Evolutionary conservation across 169 alveolate genomes (phyloP).

Genomic region (Eimeria praecox): DNA sequence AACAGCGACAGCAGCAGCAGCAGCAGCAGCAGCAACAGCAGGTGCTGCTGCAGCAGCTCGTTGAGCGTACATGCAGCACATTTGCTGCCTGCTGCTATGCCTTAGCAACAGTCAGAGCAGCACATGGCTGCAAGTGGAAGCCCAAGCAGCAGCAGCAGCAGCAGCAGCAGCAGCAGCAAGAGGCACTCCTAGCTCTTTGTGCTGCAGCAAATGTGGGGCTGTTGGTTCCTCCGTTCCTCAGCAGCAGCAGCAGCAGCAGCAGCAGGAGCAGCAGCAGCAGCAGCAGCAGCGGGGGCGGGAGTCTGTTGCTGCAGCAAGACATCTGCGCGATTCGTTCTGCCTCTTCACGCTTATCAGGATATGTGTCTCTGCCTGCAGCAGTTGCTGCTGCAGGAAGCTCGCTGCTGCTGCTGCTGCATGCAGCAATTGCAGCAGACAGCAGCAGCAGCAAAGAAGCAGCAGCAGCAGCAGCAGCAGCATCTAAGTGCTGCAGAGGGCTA

Average conservation of each 20-base stretch:
- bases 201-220: constrained; percentile 42
- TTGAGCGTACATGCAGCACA: constrained; percentile 30
- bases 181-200: not conserved
- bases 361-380: constrained; percentile 38
- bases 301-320: constrained; percentile 42
- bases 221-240: constrained; percentile 18
- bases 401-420: constrained; percentile 76
- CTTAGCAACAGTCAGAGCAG: constrained; percentile 33
- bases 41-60: constrained; percentile 50
- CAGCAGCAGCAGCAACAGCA: constrained; percentile 35
- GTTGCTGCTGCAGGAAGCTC: constrained; percentile 51
- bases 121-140: not conserved
- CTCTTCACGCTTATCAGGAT: not conserved
- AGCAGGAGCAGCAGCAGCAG: constrained; percentile 13
- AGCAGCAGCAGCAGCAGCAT: constrained; percentile 1
- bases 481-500: not conserved
- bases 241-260: not conserved
- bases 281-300: not conserved
- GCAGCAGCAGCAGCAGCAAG: constrained; percentile 67
- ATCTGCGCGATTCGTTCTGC: constrained; percentile 23
- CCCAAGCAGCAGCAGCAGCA: constrained; percentile 55
- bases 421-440: constrained; percentile 12
- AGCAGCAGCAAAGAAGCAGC: constrained; percentile 9
- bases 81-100: constrained; percentile 72
- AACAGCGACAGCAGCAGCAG: no score